A percentile compares a stretch with the other conserved stretches of the same genome.
These are phyloP conservation scores for Cyberlindnera petersonii DNA, from an alignment of 805 yeast genomes.

Conservation along the genomic window DNA sequence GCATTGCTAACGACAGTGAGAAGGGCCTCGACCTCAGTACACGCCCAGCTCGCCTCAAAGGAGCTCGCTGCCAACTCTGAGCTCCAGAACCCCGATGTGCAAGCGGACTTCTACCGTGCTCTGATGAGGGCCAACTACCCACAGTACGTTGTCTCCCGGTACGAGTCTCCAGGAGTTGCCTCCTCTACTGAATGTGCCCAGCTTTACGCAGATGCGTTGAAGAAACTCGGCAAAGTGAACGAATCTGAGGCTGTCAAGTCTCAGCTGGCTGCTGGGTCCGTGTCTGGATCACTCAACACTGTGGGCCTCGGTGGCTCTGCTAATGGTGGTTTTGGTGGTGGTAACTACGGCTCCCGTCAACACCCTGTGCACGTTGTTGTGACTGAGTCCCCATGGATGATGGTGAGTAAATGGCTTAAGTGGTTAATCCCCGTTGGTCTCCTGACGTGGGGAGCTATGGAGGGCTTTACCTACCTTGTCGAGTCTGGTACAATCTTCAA, in stretches of 20 bases:
- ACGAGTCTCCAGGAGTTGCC: conserved; percentile 92
- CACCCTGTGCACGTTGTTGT: conserved; percentile 95
- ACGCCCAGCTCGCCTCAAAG: conserved; percentile 45
- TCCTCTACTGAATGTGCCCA: conserved; percentile 73
- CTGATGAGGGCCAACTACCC: conserved; percentile 82
- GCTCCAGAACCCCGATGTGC: conserved; percentile 61
- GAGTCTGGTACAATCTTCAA: conserved; percentile 83
- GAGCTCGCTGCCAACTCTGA: conserved; percentile 88
- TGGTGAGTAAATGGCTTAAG: conserved; percentile 81
- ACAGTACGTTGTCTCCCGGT: conserved; percentile 92
- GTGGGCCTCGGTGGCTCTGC: conserved; percentile 11
- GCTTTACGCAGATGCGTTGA: conserved; percentile 77
- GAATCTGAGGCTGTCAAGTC: conserved; percentile 57
- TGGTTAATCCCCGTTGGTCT: conserved; percentile 83
- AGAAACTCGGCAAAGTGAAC: conserved; percentile 67
- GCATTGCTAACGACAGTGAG: conserved; percentile 14
- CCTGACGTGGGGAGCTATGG: conserved; percentile 74
- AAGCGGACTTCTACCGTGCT: conserved; percentile 77
- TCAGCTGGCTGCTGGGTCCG: conserved; percentile 40
- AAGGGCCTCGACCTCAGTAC: conserved; percentile 23
- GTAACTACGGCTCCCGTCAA: conserved; percentile 51
- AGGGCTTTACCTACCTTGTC: conserved; percentile 70
- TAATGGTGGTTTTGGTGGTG: conserved; percentile 14
- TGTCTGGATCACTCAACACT: no score
- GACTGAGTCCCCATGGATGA: conserved; percentile 75